Base-by-base conservation (phyloP, 305 asterid species). In the Caryopteris hybrid region DNA sequence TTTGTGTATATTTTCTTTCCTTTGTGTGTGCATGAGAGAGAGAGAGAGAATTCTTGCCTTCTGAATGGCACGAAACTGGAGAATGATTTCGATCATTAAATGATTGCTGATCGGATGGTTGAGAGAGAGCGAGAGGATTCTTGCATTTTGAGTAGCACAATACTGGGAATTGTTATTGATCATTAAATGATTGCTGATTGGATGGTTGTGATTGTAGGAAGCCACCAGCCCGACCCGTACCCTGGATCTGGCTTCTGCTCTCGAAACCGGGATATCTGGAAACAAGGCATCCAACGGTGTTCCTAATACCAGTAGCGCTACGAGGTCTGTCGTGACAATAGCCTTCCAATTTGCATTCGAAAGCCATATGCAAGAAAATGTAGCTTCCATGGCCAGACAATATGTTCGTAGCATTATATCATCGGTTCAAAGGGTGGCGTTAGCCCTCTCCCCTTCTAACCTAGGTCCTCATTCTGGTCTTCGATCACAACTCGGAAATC, bases 231-330 rank as follows among this genome's bases (percentile, higher is more conserved):
- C 96, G 18, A 92, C 86, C 59, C 96, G 98, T 59, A 92, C 98
- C 43, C 89, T 92, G 33, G 98, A 92, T 76, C 96, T 92, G 4
- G 96, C 98, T n/a, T 92, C 98, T 56, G 92, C 98, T 68, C 91
- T 92, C 4, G 98, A 92, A 72, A 85, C 89, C 3, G 96, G 98
- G 64, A 61, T 87, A 13, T 79, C 81, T 0, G 95, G 93, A 50
- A 86, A 53, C 67, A 88, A 84, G 72, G 62, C 77, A 6, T 64
- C 74, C 3, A 82, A 68, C n/a, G 90, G 84, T 58, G 71, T 63
- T 53, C 66, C 86, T 54, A 68, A 22, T 29, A 51, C 63, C 21
- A 68, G 71, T 59, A 84, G 90, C 27, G 13, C 83, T 14, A 61
- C 95, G 16, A 82, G 98, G 77, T 92, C 98, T 36, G 91, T 92